phyloP scores from a whole-genome alignment of 257 asterid species.

The Petrea volubilis region DNA sequence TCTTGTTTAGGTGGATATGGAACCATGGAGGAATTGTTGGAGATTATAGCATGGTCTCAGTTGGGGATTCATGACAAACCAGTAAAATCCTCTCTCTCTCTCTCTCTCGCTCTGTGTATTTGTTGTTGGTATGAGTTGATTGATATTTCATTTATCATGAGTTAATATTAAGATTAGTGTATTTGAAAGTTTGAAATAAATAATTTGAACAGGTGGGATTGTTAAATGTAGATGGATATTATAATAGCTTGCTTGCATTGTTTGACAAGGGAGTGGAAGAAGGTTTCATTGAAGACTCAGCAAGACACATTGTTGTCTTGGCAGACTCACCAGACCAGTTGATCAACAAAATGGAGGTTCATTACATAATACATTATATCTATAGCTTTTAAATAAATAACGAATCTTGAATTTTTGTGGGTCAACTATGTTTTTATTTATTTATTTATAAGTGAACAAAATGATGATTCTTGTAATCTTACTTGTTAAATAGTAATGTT shows the following conservation, averaged over 20 bases:
- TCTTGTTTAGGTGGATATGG: conserved; percentile 66
- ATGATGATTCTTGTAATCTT: neutral
- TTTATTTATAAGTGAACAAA: neutral
- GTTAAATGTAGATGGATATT: conserved; percentile 73
- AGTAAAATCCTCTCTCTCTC: conserved; percentile 27
- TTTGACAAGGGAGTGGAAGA: conserved; percentile 76
- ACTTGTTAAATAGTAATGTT: neutral
- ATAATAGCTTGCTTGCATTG: conserved; percentile 61
- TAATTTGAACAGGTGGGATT: conserved; percentile 54
- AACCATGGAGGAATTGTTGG: conserved; percentile 74
- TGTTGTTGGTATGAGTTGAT: neutral
- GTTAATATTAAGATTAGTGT: neutral
- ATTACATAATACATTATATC: neutral
- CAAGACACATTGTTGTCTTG: conserved; percentile 51
- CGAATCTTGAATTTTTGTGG: neutral
- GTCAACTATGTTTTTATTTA: neutral
- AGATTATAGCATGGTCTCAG: conserved; percentile 75
- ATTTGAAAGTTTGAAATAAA: neutral
- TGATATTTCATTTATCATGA: neutral
- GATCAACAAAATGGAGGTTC: conserved; percentile 57
- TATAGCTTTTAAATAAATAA: neutral
- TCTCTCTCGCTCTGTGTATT: neutral
- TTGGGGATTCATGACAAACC: conserved; percentile 74
- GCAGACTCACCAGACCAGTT: conserved; percentile 49
- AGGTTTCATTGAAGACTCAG: conserved; percentile 62